Conservation (phyloP, 768 basidiomycete species). For the Candolleomyces aberdarensis region DNA sequence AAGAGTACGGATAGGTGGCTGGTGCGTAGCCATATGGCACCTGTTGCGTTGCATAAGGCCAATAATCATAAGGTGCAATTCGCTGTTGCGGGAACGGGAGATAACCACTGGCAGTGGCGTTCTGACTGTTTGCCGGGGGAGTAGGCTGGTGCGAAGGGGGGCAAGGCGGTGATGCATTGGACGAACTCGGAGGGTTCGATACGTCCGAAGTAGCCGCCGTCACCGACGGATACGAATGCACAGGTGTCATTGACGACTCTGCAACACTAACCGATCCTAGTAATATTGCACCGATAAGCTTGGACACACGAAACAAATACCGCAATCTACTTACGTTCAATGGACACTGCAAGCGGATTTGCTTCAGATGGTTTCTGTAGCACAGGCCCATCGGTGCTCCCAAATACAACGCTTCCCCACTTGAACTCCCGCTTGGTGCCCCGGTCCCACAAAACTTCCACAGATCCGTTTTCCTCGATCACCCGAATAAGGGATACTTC, state of each 20-base stretch:
- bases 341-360: conserved; percentile 16
- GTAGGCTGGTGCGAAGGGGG: conserved; percentile 1
- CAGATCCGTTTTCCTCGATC: conserved; percentile 62
- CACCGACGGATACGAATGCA: conserved; percentile 28
- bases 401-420: conserved; percentile 78
- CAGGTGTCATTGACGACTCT: conserved; percentile 18
- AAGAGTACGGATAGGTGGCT: conserved; percentile 17
- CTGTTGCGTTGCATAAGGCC: conserved; percentile 25
- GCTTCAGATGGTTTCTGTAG: conserved; percentile 67
- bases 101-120: conserved; percentile 1
- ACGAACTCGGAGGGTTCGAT: background rate
- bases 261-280: conserved; percentile 15
- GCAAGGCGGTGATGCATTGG: conserved; percentile 8
- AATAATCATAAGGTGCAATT: conserved; percentile 33
- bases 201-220: conserved; percentile 19
- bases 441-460: conserved; percentile 81
- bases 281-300: background rate
- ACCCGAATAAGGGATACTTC: conserved; percentile 79
- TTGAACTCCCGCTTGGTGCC: conserved; percentile 75
- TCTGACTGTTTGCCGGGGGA: background rate
- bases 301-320: background rate
- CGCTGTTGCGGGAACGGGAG: conserved; percentile 14
- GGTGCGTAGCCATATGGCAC: conserved; percentile 13
- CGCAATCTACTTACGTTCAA: conserved; percentile 33
- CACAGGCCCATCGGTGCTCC: conserved; percentile 68